Percentiles rank a stretch among this genome's conserved stretches.
Conservation (phyloP, 208 protist species). For the Wallacemonas collosoma region DNA sequence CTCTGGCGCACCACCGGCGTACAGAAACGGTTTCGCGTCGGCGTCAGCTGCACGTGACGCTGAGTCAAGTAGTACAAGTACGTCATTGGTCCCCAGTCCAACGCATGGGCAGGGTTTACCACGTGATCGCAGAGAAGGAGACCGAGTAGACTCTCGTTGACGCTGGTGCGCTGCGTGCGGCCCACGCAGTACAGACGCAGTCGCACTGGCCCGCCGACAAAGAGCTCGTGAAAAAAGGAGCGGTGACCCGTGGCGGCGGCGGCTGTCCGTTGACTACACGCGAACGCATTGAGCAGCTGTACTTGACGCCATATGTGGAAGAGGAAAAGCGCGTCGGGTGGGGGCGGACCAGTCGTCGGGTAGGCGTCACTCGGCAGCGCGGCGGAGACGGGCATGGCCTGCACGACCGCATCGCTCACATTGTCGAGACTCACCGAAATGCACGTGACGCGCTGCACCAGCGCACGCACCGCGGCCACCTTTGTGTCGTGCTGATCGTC, state of each 20-base stretch:
- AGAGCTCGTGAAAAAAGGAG: neutral
- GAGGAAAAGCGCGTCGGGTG: constrained; percentile 97
- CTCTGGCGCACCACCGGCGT: constrained; percentile 72
- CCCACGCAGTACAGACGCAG: constrained; percentile 72
- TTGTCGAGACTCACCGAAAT: constrained; percentile 69
- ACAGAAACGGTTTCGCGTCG: constrained; percentile 96
- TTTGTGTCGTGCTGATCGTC: neutral
- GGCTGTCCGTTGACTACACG: constrained; percentile 14
- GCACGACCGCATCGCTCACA: constrained; percentile 14
- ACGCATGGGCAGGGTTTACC: constrained; percentile 93
- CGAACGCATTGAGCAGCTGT: constrained; percentile 94
- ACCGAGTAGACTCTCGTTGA: constrained; percentile 87
- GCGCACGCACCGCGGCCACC: constrained; percentile 29
- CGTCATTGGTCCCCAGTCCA: constrained; percentile 91
- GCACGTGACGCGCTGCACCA: constrained; percentile 91
- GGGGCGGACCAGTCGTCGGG: constrained; percentile 75
- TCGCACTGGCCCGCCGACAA: constrained; percentile 24
- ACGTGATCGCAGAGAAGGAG: constrained; percentile 95
- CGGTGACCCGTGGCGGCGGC: neutral
- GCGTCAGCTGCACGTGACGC: constrained; percentile 96
- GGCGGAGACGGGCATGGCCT: constrained; percentile 39
- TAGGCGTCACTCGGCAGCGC: constrained; percentile 22
- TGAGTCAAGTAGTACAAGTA: constrained; percentile 99
- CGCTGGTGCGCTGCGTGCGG: constrained; percentile 58
- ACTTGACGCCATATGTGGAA: constrained; percentile 99